Percentiles rank a stretch among this genome's conserved stretches.
These are phyloP conservation scores for Nicotiana otophora DNA, from an alignment of 257 asterid species.

Conservation along the genomic window DNA sequence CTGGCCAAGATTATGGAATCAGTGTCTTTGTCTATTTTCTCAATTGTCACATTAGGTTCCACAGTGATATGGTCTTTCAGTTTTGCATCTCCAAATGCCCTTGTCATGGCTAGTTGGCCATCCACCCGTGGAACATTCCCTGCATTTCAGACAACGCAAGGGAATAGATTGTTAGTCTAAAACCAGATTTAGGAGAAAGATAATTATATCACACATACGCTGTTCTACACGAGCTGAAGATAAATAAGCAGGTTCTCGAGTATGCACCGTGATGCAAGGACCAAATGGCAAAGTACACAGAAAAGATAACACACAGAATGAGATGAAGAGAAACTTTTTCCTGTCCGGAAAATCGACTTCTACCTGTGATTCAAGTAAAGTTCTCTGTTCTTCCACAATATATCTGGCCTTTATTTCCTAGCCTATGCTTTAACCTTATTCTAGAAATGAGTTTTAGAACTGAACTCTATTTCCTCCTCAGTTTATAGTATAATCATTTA, in stretches of 20 bases:
- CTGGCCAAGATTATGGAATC: slow-evolving; percentile 42
- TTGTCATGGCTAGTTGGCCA: slow-evolving; percentile 45
- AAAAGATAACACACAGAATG: background rate
- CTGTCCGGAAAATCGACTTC: background rate
- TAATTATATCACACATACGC: background rate
- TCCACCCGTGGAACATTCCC: slow-evolving; percentile 45
- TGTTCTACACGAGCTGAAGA: background rate
- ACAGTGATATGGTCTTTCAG: slow-evolving; percentile 39
- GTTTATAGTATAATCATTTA: background rate
- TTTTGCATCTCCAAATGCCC: slow-evolving; percentile 55
- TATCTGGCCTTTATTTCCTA: background rate
- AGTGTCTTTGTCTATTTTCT: slow-evolving; percentile 15
- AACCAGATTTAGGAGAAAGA: background rate
- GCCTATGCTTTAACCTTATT: background rate
- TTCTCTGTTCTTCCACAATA: background rate
- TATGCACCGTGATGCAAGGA: background rate
- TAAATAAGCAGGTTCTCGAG: background rate
- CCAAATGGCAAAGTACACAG: background rate
- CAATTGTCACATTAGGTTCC: slow-evolving; percentile 26
- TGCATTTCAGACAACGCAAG: slow-evolving; percentile 1
- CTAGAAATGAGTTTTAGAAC: background rate
- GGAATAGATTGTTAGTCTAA: background rate
- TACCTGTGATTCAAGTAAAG: background rate
- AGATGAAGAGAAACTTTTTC: background rate
- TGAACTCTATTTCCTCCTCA: background rate